These are phyloP conservation scores for Clarireedia hainanense DNA, from an alignment of 2,329 filamentous ascomycete species.

Conservation along the genomic window DNA sequence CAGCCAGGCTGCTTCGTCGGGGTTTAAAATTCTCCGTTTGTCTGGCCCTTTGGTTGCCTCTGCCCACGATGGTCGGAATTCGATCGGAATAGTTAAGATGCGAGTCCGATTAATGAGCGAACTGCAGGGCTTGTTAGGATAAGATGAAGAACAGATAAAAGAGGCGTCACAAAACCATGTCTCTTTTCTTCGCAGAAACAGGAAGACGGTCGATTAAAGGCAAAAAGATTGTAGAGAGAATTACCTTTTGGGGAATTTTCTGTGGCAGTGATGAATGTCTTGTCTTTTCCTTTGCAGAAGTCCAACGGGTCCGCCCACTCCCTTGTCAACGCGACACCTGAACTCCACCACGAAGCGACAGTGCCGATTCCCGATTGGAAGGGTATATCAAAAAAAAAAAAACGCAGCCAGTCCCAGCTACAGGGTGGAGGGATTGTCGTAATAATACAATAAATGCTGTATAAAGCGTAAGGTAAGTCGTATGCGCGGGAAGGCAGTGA, in stretches of 20 bases:
- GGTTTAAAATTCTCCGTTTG: slow-evolving; percentile 12
- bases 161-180: slow-evolving; percentile 2
- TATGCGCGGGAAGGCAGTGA: too few species aligned
- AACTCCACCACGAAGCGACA: slow-evolving; percentile 10
- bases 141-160: slow-evolving; percentile 1
- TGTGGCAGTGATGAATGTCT: slow-evolving; percentile 1
- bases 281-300: slow-evolving; percentile 3
- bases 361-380: slow-evolving; percentile 12
- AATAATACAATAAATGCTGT: neutral
- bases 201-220: neutral
- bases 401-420: neutral
- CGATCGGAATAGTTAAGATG: neutral
- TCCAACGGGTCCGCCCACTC: slow-evolving; percentile 1
- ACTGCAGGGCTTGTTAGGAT: slow-evolving; percentile 6
- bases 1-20: slow-evolving; percentile 21
- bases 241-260: neutral
- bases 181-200: slow-evolving; percentile 1
- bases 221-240: neutral
- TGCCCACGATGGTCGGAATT: slow-evolving; percentile 5
- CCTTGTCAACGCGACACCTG: slow-evolving; percentile 9
- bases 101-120: slow-evolving; percentile 1
- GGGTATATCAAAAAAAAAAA: neutral
- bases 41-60: neutral
- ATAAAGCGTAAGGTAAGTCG: too few species aligned
- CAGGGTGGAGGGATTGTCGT: neutral